These are phyloP conservation scores for Mortierella sp. DNA, from an alignment of 371 early-diverging fungal genomes.

Conservation along the genomic window DNA sequence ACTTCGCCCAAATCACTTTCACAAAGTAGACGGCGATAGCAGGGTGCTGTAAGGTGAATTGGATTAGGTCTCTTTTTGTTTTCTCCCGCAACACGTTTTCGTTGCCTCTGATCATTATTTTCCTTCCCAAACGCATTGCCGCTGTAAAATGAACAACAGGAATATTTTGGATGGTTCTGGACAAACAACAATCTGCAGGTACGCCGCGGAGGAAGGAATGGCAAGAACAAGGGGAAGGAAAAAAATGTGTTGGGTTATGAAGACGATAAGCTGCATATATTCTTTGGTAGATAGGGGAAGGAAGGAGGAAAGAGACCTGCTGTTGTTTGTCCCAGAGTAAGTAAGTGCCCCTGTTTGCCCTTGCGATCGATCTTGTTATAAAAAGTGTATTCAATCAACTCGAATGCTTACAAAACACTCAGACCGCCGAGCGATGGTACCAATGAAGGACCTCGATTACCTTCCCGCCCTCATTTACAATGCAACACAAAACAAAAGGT, in stretches of 20 bases:
- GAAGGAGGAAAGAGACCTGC: background rate
- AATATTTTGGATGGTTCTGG: too few species aligned
- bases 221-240: background rate
- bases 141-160: too few species aligned
- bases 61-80: background rate
- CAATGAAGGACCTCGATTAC: background rate
- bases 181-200: too few species aligned
- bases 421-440: background rate
- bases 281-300: too few species aligned
- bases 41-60: background rate
- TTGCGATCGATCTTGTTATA: background rate
- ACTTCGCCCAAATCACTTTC: slow-evolving; percentile 1
- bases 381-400: background rate
- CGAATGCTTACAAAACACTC: background rate
- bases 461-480: background rate
- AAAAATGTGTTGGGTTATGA: background rate
- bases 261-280: too few species aligned
- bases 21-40: background rate
- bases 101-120: background rate
- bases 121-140: too few species aligned
- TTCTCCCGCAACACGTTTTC: background rate
- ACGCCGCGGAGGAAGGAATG: too few species aligned
- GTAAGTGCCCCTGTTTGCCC: background rate
- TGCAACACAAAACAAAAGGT: background rate
- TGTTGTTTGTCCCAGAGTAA: background rate